Conservation (phyloP, 2,329 filamentous ascomycete species). For the Pestalotiopsis sp. region DNA sequence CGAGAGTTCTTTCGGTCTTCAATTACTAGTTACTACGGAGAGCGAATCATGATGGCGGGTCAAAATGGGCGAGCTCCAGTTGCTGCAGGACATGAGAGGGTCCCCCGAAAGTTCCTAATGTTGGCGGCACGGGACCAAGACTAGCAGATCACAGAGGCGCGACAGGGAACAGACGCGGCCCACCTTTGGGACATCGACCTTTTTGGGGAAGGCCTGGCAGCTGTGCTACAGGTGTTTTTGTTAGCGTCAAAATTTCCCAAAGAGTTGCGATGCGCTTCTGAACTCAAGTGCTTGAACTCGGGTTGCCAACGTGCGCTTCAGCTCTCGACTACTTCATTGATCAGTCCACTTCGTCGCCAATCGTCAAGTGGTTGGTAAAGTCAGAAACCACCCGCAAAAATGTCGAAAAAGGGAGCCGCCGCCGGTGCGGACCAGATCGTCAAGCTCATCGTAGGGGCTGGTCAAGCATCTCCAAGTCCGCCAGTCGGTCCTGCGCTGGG, state of each 20-base stretch:
- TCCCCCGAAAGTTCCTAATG: not conserved
- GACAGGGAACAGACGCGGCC: not conserved
- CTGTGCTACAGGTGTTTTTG: not conserved
- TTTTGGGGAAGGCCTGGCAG: not conserved
- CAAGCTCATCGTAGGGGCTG: conserved; percentile 96
- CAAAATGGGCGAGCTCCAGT: conserved; percentile 6
- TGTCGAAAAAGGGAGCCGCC: conserved; percentile 54
- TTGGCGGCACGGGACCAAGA: not conserved
- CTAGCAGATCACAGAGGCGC: too few relatives aligned
- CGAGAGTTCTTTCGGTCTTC: not conserved
- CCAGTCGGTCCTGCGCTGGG: conserved; percentile 95
- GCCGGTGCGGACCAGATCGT: conserved; percentile 72
- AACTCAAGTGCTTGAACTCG: not conserved
- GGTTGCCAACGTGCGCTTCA: conserved; percentile 4
- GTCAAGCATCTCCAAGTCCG: conserved; percentile 91
- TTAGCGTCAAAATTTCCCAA: conserved; percentile 7
- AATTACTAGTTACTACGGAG: not conserved
- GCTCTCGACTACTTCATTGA: not conserved
- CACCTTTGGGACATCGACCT: not conserved
- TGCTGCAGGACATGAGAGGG: not conserved
- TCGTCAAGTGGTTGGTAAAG: not conserved
- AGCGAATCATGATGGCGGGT: conserved; percentile 10
- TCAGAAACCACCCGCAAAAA: conserved; percentile 25
- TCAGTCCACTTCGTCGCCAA: not conserved
- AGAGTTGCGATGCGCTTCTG: not conserved